Conservation (phyloP, 495 filamentous ascomycete genomes). For the Xylaria palmicola region DNA sequence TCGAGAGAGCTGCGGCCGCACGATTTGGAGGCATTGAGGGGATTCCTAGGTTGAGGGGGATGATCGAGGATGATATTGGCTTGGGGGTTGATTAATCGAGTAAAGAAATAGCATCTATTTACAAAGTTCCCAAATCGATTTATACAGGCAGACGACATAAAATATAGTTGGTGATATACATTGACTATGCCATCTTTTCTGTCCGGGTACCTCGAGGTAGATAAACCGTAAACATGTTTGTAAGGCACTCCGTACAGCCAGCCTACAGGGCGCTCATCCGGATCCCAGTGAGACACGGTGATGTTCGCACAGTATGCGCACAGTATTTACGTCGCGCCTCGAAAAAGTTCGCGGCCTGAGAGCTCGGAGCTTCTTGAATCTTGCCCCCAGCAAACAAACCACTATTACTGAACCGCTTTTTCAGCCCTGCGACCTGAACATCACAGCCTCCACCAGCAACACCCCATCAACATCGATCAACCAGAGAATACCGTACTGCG, state of each 20-base stretch:
- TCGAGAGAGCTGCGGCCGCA: slow-evolving; percentile 11
- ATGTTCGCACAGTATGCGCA: slow-evolving; percentile 7
- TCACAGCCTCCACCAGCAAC: neutral
- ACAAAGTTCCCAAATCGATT: too few relatives aligned
- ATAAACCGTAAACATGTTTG: too few relatives aligned
- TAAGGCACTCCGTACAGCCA: too few relatives aligned
- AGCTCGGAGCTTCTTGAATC: slow-evolving; percentile 29
- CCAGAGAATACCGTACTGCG: neutral
- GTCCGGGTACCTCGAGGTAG: too few relatives aligned
- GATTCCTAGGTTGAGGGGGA: slow-evolving; percentile 7
- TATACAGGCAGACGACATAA: too few relatives aligned
- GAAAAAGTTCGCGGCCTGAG: slow-evolving; percentile 34
- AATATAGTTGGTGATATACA: too few relatives aligned
- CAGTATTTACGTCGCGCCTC: slow-evolving; percentile 25
- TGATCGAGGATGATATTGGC: neutral
- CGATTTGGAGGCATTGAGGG: slow-evolving; percentile 11
- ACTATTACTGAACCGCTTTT: neutral
- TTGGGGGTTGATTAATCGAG: too few relatives aligned
- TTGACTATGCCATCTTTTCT: too few relatives aligned
- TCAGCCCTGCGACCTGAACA: slow-evolving; percentile 5
- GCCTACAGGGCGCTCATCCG: too few relatives aligned
- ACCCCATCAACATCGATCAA: neutral
- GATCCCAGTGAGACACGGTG: neutral
- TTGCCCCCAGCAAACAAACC: neutral
- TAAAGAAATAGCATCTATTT: too few relatives aligned